Conservation (phyloP, 768 basidiomycete genomes). For the Mycena belliarum region DNA sequence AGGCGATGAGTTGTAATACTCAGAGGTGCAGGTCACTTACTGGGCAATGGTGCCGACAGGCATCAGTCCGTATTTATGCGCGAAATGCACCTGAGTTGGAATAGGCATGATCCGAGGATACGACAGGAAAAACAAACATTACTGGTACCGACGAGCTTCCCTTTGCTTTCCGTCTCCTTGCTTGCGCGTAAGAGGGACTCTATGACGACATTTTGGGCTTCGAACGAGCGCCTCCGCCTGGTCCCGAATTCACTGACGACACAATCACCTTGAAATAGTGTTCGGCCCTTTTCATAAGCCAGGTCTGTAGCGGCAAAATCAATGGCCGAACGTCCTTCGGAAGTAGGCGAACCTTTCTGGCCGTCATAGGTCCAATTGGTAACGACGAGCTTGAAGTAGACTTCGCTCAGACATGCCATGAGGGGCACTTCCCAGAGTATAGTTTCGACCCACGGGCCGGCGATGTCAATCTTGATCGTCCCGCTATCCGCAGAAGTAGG, state of each 20-base stretch:
- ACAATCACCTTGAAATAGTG: constrained; percentile 65
- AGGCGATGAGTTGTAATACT: constrained; percentile 15
- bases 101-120: neutral
- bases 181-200: constrained; percentile 65
- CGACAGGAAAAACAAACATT: constrained; percentile 61
- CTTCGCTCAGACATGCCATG: constrained; percentile 90
- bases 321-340: neutral
- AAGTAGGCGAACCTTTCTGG: constrained; percentile 59
- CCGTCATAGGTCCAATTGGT: constrained; percentile 87
- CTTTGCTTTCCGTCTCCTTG: constrained; percentile 46
- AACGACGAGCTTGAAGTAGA: constrained; percentile 74
- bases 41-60: constrained; percentile 87
- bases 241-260: constrained; percentile 87
- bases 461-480: constrained; percentile 67
- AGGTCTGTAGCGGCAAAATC: constrained; percentile 16
- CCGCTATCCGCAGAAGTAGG: constrained; percentile 53
- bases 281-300: constrained; percentile 71
- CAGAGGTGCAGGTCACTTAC: constrained; percentile 44
- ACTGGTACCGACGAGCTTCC: constrained; percentile 79
- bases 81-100: constrained; percentile 74
- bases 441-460: constrained; percentile 77
- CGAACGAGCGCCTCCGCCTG: constrained; percentile 72
- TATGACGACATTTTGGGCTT: constrained; percentile 78
- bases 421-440: constrained; percentile 97
- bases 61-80: constrained; percentile 63